phyloP scores from a whole-genome alignment of 139 green algal genomes.

The Tetratostichococcus sp. region DNA sequence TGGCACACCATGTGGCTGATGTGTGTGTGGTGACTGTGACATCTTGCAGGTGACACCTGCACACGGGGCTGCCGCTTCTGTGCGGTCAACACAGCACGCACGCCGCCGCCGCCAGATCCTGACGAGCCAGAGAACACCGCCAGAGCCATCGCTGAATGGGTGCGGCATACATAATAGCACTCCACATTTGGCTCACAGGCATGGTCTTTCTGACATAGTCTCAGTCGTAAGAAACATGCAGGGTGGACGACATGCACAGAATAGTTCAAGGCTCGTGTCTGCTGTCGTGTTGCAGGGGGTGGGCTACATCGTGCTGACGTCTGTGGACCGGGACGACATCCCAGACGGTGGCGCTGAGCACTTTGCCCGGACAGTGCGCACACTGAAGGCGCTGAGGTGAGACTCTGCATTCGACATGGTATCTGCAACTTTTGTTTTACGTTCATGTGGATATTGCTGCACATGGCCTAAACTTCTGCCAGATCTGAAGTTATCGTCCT shows the following conservation, averaged over 20 bases:
- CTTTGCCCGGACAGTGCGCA: constrained; percentile 72
- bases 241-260: background rate
- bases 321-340: constrained; percentile 85
- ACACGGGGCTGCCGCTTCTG: constrained; percentile 88
- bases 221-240: too few relatives aligned
- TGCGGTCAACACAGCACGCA: constrained; percentile 73
- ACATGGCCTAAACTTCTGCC: too few relatives aligned
- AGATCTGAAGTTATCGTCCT: too few relatives aligned
- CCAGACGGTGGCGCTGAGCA: constrained; percentile 82
- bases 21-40: too few relatives aligned
- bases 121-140: constrained; percentile 77
- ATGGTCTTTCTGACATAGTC: too few relatives aligned
- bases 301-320: constrained; percentile 90
- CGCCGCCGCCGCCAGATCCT: constrained; percentile 62
- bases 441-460: too few relatives aligned
- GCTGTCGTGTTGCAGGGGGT: constrained; percentile 37
- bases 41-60: constrained; percentile 70
- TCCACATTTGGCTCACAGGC: too few relatives aligned
- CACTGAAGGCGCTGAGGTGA: constrained; percentile 37
- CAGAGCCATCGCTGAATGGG: background rate
- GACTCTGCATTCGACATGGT: background rate
- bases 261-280: background rate
- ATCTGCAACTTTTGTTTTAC: too few relatives aligned
- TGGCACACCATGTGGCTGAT: too few relatives aligned
- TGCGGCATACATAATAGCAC: background rate